Evolutionary conservation across 371 early-diverging fungal genomes (phyloP), one percentile per base, ranked within the genome.

Genomic region (Choanephora cucurbitarum): DNA sequence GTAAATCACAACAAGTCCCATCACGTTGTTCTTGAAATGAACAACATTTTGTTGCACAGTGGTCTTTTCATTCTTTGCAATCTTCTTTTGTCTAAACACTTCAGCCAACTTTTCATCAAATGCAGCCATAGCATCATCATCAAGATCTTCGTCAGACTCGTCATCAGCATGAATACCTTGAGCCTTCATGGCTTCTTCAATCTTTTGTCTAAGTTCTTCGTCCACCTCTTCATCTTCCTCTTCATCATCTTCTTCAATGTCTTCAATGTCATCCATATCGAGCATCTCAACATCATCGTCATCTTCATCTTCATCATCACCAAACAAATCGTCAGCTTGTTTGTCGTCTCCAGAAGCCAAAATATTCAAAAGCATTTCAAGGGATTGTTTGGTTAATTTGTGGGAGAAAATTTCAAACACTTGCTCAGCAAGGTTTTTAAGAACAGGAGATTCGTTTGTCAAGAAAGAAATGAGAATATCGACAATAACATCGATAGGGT

Each of bases 81-180:
- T 62, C 80, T 90, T 91, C 69, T 87, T 79, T 63, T 86, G 84
- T 72, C 85, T 90, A 71, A 97, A 97, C 39, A 96, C 91, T 64
- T 90, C 94, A 10, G 88, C 88, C 51, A 97, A 73, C 69, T 95
- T 95, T 43, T 86, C 87, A 69, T 97, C 97, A 73, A 94, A 95
- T 10, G 81, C 88, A 57, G 77, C 86, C 97, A 97, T 97, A 49
- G 93, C 86, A 53, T 94, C 94, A 65, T 97, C 97, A 56, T 87
- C 90, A 49, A 91, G 67, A 19, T 79, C 75, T 57, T 86, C 88
- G 42, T 86, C 89, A 22, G 81, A 83, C 7, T 75, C 79, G 9
- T 78, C 84, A 19, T 68, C 72, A 47, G 68, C 74, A 49, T 74
- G 63, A 18, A 64, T 57, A 43, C 72, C 81, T 72, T 84, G 75